Evolutionary conservation across 1,284 basidiomycete species (phyloP).

Genomic region (Golubevia sp.): DNA sequence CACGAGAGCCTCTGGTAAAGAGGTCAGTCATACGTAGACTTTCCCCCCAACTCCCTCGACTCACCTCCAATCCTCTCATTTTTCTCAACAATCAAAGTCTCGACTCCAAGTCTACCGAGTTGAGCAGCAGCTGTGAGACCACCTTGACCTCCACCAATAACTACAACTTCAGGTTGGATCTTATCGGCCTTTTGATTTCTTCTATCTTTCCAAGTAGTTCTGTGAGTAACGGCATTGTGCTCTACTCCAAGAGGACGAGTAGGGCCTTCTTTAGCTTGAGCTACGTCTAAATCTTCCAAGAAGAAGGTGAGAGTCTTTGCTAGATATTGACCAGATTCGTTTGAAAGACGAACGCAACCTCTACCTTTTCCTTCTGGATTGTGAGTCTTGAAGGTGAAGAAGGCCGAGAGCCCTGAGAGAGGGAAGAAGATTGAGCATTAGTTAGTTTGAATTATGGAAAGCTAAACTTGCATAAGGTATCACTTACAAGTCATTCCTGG

Average conservation of each 20-base stretch:
- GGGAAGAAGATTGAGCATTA: too few species aligned
- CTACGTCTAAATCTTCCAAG: neutral
- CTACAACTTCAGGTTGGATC: conserved; percentile 4
- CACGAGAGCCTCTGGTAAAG: too few species aligned
- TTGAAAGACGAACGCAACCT: neutral
- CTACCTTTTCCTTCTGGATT: neutral
- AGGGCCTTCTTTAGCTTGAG: neutral
- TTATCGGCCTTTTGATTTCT: neutral
- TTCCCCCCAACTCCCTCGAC: conserved; percentile 66
- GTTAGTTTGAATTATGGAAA: too few species aligned
- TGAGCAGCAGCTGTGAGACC: conserved; percentile 70
- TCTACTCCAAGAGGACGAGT: neutral
- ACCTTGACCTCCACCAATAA: conserved; percentile 71
- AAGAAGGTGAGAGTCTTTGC: neutral
- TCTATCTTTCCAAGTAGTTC: neutral
- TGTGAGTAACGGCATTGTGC: neutral
- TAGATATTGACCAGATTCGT: neutral
- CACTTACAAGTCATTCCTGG: neutral
- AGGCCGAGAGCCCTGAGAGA: neutral
- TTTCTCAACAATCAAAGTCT: conserved; percentile 68
- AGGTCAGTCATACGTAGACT: too few species aligned
- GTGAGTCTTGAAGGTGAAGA: neutral
- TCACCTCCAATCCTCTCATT: conserved; percentile 68
- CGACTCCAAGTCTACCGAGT: conserved; percentile 68
- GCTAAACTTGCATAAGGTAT: too few species aligned